Base-by-base conservation (phyloP, 208 protist species). In the Naegleria gruberi region DNA sequence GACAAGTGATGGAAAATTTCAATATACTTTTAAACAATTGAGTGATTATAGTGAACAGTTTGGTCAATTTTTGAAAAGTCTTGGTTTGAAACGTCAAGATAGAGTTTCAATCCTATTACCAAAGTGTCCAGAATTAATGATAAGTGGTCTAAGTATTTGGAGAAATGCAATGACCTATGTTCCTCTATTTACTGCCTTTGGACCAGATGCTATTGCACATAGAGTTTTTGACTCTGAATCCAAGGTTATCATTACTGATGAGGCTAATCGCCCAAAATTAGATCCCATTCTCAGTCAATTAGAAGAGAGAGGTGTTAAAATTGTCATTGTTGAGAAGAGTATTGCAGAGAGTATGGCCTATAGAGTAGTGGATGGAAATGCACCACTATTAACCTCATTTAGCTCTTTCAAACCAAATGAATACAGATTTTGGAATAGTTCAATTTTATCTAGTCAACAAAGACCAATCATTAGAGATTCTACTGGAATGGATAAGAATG, bases 141-240 rank as follows among this genome's bases (percentile, higher is more conserved):
- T 90, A 30, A 40, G 23, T 57, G 43, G n/a, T 23, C 19, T 90
- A 15, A 46, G 19, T 17, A 82, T 77, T 82, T 82, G 74, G 87
- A 82, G 87, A 42, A 51, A 41, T 47, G 87, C 34, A 30, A 8
- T 34, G 4, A 41, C 26, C 19, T 77, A 77, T 41, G 74, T 90
- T n/a, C 87, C 87, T n/a, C 37, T 90, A 19, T 90, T 90, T 84
- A 90, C 87, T 77, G 87, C 47, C 55, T 77, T 90, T 77, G 87
- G 87, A 40, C 46, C 12, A n/a, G 87, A 84, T 77, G 43, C 46
- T 77, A n/a, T 90, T 8, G 23, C 19, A n/a, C 74, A 90, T 55
- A 5, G 87, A 8, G 37, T 90, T 6, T 40, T 57, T n/a, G 87
- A 82, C 37, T 57, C n/a, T 40, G 6, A 42, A 17, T 8, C 77